Percentiles rank a stretch among this genome's conserved stretches.
These are phyloP conservation scores for Plantago lanceolata DNA, from an alignment of 305 asterid species.

Conservation along the genomic window DNA sequence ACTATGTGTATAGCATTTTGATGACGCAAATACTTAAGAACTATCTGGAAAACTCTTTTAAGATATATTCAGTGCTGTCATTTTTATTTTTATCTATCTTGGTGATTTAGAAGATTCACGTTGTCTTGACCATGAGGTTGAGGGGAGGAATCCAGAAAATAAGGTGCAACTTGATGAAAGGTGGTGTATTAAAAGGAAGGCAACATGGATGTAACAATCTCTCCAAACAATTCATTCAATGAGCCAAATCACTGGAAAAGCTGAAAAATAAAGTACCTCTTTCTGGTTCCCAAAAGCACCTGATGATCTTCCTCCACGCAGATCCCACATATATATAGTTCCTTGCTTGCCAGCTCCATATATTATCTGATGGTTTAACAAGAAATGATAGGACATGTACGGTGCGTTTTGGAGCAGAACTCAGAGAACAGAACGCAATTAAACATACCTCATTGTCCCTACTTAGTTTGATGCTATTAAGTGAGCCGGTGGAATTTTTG, in stretches of 20 bases:
- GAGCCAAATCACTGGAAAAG: constrained; percentile 16
- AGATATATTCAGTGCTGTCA: too few relatives aligned
- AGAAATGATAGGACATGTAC: constrained; percentile 14
- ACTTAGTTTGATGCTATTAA: constrained; percentile 70
- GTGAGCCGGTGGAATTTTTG: constrained; percentile 51
- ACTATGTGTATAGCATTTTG: too few relatives aligned
- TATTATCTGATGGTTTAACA: constrained; percentile 50
- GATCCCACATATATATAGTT: constrained; percentile 74
- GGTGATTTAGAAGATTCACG: neutral
- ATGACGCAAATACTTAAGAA: neutral
- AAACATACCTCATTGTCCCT: constrained; percentile 67
- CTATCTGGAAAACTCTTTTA: neutral
- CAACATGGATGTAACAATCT: neutral
- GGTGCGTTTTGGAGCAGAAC: constrained; percentile 18
- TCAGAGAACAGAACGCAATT: constrained; percentile 13
- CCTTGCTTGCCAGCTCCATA: constrained; percentile 91
- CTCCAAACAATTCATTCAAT: neutral
- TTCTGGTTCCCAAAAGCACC: constrained; percentile 64
- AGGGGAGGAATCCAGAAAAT: neutral
- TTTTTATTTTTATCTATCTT: neutral
- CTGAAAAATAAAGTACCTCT: constrained; percentile 41
- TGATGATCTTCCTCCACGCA: constrained; percentile 78
- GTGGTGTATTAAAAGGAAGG: neutral
- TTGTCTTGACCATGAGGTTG: neutral
- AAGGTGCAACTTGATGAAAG: neutral